Base-by-base conservation (phyloP, 2,329 filamentous ascomycete species). In the Knufia fluminis region DNA sequence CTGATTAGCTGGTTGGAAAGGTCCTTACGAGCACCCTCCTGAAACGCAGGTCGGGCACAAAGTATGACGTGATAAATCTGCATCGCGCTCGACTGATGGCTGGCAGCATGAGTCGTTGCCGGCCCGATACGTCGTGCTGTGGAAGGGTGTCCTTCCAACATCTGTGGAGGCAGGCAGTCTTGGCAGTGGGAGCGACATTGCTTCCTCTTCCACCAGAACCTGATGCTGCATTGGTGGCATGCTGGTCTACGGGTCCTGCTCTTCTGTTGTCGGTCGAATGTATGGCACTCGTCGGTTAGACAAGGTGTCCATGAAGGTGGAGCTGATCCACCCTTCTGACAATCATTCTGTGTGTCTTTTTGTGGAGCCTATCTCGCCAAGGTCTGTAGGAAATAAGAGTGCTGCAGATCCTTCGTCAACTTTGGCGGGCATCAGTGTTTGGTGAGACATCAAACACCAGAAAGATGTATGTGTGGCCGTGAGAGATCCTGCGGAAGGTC, bases 401-500 rank as follows among this genome's bases (percentile, higher is more conserved):
- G 28, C 28, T 32, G 28, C 28, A 32, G 28, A 32, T 32, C n/a
- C 28, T 32, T 32, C 28, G 28, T 32, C 28, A 38, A 38, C 35
- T 38, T 38, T 38, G 35, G 35, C 35, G 35, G 17, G 35, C 35
- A 38, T 38, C 28, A 38, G 35, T 38, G n/a, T 38, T 38, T 38
- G 35, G 35, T 38, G 35, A 38, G 35, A 38, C 35, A 38, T 38
- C 35, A 38, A 38, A 38, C 35, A 38, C 35, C 35, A 38, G 35
- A 38, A 38, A 38, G 14, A 38, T 38, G 35, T 38, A 16, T 38
- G 14, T 38, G 35, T 38, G 35, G 35, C n/a, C 35, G 35, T 38
- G 35, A 38, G 35, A 4, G 35, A n/a, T 38, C 35, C 35, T n/a
- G 35, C 35, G 35, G 35, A 38, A 38, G 35, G 35, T 38, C 35